These are phyloP conservation scores for Solanum pinnatisectum DNA, from an alignment of 257 asterid species.

Conservation along the genomic window DNA sequence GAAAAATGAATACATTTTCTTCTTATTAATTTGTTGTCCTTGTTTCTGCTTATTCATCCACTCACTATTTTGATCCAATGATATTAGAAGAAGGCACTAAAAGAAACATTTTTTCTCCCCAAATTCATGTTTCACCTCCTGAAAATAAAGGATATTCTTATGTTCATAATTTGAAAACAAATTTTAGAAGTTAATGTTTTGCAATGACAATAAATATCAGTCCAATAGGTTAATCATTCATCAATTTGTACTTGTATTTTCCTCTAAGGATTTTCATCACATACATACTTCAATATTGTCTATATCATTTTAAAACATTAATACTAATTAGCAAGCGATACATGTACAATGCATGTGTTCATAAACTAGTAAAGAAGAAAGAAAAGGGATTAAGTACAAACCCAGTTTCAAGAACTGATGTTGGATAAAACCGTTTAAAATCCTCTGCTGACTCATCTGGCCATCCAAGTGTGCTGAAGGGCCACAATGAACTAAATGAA, in stretches of 20 bases:
- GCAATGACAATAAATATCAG: neutral
- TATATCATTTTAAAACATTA: neutral
- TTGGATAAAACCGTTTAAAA: conserved; percentile 76
- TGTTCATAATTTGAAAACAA: neutral
- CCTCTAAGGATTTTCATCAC: no score
- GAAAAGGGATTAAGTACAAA: conserved; percentile 3
- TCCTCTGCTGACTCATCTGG: conserved; percentile 82
- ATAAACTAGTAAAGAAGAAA: neutral
- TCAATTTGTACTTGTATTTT: neutral
- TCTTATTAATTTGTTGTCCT: neutral
- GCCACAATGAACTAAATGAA: conserved; percentile 76
- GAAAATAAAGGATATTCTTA: neutral
- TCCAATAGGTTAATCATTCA: neutral
- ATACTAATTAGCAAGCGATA: neutral
- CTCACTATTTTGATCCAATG: no score
- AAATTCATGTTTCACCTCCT: neutral
- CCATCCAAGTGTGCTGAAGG: conserved; percentile 99
- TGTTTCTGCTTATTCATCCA: no score
- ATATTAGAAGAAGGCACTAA: no score
- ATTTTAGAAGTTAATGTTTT: neutral
- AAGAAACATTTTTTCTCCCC: neutral
- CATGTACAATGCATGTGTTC: neutral
- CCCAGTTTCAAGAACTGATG: conserved; percentile 98
- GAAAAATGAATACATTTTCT: no score
- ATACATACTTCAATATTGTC: neutral